These are phyloP conservation scores for Rhododendron henanense DNA, from an alignment of 148 eudicot species.

Conservation along the genomic window DNA sequence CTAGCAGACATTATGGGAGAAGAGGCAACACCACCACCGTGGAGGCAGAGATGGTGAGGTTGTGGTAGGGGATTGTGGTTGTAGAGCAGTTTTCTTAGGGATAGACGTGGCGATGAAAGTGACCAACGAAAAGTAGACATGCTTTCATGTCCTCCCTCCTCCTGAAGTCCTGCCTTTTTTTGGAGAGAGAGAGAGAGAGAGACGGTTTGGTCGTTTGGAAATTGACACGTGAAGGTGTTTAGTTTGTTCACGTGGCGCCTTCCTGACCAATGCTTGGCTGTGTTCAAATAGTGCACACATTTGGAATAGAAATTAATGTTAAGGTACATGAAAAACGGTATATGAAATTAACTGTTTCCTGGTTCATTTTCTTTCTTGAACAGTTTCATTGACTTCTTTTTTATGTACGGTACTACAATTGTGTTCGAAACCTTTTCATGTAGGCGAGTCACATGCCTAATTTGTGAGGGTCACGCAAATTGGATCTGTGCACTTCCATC, in stretches of 20 bases:
- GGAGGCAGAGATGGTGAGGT: background rate
- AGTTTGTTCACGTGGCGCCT: background rate
- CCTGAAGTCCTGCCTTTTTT: background rate
- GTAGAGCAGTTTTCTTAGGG: background rate
- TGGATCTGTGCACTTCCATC: no score
- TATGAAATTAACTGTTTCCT: no score
- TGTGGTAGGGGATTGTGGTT: background rate
- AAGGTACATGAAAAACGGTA: no score
- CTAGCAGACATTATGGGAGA: background rate
- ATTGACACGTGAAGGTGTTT: constrained; percentile 11
- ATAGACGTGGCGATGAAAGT: background rate
- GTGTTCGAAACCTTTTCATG: no score
- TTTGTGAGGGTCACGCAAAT: no score
- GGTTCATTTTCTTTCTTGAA: no score
- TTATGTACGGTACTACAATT: no score
- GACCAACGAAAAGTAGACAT: background rate
- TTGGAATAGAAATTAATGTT: no score
- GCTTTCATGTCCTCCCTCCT: background rate
- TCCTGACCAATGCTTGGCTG: background rate
- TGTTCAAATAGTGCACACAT: background rate
- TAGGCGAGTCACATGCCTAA: no score
- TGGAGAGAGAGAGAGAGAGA: background rate
- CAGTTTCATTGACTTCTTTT: no score
- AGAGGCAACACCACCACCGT: no score
- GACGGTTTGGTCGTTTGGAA: constrained; percentile 2